Evolutionary conservation across 768 basidiomycete species (phyloP), one percentile per base, ranked within the genome.

Genomic region (Hygrophoropsis aurantiaca): DNA sequence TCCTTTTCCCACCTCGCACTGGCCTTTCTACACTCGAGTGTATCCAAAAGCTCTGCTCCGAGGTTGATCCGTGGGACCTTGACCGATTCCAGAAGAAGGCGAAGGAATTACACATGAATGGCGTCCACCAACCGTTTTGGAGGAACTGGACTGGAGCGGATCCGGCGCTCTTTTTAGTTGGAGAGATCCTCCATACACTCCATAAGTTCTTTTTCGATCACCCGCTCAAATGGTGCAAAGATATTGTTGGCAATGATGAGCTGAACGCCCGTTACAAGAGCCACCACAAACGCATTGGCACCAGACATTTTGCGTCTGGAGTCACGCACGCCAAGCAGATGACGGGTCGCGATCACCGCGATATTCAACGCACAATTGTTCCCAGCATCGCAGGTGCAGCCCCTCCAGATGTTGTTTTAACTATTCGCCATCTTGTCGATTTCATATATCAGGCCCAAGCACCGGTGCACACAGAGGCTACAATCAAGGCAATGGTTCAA

Each of bases 301-400:
- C 59, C 40, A 50, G 62, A n/a, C 71, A 74, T 21, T 77, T 74
- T 42, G 47, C 55, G 7, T 58, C 66, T 16, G 70, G 74, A 0
- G 66, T 74, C 6, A 71, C 65, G 5, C 54, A 58, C 8, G 33
- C 75, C 23, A 73, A 74, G 25, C 73, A 75, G 46, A 67, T 71
- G 19, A 74, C 75, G 6, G 71, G 73, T 2, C 43, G 60, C 2
- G 70, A 74, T 21, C 69, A 74, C 41, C 49, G 61, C 0, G 62
- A 76, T 25, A 49, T 76, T 4, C 63, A 75, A 45, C 44, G 58
- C 5, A 65, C 64, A 19, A 52, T 74, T 4, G 47, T 77, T n/a
- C 19, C 60, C 1, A 49, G 67, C 16, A 62, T 74, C 30, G 66
- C 68, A 24, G 65, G 62, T 24, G 64, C 59, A 36, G 62, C 65